Evolutionary conservation across 2,329 filamentous ascomycete species (phyloP), one percentile per base, ranked within the genome.

Genomic region (Huntiella savannae): DNA sequence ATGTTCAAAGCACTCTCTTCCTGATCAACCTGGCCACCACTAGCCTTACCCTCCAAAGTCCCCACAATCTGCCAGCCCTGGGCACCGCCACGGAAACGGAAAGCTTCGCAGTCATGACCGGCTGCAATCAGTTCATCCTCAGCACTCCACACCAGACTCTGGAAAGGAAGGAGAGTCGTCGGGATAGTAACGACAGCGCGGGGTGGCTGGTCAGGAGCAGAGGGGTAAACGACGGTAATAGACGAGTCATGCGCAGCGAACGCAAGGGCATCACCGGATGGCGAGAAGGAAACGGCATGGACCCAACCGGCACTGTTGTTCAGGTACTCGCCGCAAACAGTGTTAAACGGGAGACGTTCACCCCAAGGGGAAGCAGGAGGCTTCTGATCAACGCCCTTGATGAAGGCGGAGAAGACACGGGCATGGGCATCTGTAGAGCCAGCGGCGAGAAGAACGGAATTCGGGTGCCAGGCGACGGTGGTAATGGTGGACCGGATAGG

Each of bases 271-370:
- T 95, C 75, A 47, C 91, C 91, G 54, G 79, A 85, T 0, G 91
- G 91, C 2, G 86, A 94, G 63, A 98, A 98, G 11, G 81, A 79
- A 11, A 93, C 84, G 32, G 82, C 80, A 65, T 96, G 91, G 3
- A 98, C 77, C 91, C 91, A 98, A 13, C 91, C 91, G 22, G 91
- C 91, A 1, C 87, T 92, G 63, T 91, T 88, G 63, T 98, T 98
- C 55, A 95, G 62, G 59, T 77, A 98, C 64, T 98, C 91, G 57
- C 91, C 91, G 58, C 91, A 98, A 43, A 98, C 86, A 3, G 91
- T 98, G 66, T 95, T 95, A 71, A 98, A 98, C 5, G 91, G 91
- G 51, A 98, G 68, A 43, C 88, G 71, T 68, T 98, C 91, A 50
- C 91, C 91, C 91, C 91, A 98, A 7, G 80, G 82, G 52, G 78